Base-by-base conservation (phyloP, 2,329 filamentous ascomycete species). In the Fusarium pininemorale region DNA sequence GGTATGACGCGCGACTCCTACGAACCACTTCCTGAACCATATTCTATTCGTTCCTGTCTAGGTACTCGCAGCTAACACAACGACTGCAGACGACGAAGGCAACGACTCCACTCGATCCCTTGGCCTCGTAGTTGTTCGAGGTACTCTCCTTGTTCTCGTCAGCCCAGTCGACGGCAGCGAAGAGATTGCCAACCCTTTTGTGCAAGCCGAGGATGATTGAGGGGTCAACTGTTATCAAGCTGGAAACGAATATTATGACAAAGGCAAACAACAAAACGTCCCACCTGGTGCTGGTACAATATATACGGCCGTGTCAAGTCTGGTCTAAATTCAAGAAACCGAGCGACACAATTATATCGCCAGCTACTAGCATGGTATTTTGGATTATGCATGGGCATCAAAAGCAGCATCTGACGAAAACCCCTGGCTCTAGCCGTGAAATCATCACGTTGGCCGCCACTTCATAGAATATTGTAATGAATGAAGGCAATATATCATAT, bases 131-230 rank as follows among this genome's bases (percentile, higher is more conserved):
- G 96, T 98, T 59, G 96, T 94, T 45, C 91, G 96, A 75, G 96
- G 96, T 69, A 98, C 96, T 13, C 87, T 99, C 53, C 90, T 99
- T 63, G 96, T 98, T 44, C 89, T 98, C 71, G 94, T 99, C 81
- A 96, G 94, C 72, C 96, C 96, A 8, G 89, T 96, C 59, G 95
- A 98, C 80, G 96, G 96, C 63, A 98, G 94, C 84, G 95, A 98
- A 84, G 92, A 96, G 84, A 99, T 99, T 79, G 90, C 93, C 78
- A 99, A 99, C 82, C 96, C 96, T 0, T 99, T 98, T 80, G 86
- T 93, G 60, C 91, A 94, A 79, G 87, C 89, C 30, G 92, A 94
- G 54, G 92, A 94, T 75, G 90, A 87, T 55, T 86, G 82, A 86
- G 51, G 30, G 45, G 37, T 10, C 32, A 28, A 16, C 18, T 53